These are phyloP conservation scores for Ramaria sp. DNA, from an alignment of 768 basidiomycete genomes.

Conservation along the genomic window DNA sequence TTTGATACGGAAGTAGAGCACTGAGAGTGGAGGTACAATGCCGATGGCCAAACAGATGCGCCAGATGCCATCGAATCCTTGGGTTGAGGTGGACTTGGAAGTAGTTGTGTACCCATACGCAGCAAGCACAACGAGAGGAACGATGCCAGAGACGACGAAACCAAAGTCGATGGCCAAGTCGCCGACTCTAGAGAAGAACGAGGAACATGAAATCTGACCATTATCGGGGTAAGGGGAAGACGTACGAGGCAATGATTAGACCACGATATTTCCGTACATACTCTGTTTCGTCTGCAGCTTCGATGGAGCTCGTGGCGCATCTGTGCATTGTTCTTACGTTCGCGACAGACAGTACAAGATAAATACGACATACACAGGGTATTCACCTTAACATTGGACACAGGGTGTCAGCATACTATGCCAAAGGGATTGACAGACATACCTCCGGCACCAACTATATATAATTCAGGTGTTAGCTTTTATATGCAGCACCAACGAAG, in stretches of 20 bases:
- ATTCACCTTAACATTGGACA: not conserved
- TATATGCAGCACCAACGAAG: too few relatives aligned
- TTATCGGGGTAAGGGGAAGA: not conserved
- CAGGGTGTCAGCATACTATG: too few relatives aligned
- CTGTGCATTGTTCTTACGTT: too few relatives aligned
- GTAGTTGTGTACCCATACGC: not conserved
- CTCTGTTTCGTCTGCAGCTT: constrained; percentile 10
- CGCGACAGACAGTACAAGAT: too few relatives aligned
- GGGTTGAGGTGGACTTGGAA: constrained; percentile 13
- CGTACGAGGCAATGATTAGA: constrained; percentile 15
- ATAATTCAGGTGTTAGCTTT: constrained; percentile 19
- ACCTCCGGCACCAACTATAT: constrained; percentile 12
- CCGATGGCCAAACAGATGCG: constrained; percentile 18
- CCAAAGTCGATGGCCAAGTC: constrained; percentile 17
- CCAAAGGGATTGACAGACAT: not conserved
- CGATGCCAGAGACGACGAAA: constrained; percentile 16
- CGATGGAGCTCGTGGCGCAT: constrained; percentile 15
- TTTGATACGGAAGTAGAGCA: constrained; percentile 15
- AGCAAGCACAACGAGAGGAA: constrained; percentile 13
- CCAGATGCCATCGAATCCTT: constrained; percentile 15
- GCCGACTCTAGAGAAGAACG: not conserved
- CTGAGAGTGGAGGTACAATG: constrained; percentile 19
- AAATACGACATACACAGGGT: not conserved
- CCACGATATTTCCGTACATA: not conserved
- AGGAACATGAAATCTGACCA: not conserved